Evolutionary conservation across 2,329 filamentous ascomycete genomes (phyloP).

Genomic region (Fusarium armeniacum): DNA sequence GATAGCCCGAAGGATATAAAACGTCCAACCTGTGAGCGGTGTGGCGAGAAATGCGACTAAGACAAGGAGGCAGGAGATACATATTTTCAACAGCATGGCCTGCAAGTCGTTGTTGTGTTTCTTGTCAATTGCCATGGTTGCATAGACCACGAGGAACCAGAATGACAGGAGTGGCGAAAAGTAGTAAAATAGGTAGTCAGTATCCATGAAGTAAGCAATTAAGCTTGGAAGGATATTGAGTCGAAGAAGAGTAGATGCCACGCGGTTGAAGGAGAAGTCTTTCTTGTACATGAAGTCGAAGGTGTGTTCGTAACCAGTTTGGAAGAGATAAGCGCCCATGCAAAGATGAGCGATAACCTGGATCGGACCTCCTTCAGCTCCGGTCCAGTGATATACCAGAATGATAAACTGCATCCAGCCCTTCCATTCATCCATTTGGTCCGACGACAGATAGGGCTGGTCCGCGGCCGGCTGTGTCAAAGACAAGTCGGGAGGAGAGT

Average conservation of each 20-base stretch:
- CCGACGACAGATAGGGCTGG: not conserved
- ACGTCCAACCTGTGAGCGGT: conserved; percentile 29
- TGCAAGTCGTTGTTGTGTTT: conserved; percentile 58
- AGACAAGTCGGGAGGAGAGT: not conserved
- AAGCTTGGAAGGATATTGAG: conserved; percentile 68
- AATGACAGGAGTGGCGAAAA: conserved; percentile 71
- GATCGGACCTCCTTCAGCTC: conserved; percentile 60
- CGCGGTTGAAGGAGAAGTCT: conserved; percentile 68
- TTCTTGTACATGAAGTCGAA: conserved; percentile 67
- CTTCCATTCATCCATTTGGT: conserved; percentile 74
- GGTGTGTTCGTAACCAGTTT: conserved; percentile 73
- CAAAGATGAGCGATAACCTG: conserved; percentile 68
- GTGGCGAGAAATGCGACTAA: conserved; percentile 39
- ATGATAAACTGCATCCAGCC: conserved; percentile 72
- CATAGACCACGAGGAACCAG: conserved; percentile 71
- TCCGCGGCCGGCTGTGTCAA: not conserved
- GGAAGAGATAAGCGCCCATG: conserved; percentile 71
- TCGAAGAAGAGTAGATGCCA: conserved; percentile 65
- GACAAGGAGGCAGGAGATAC: conserved; percentile 57
- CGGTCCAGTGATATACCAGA: conserved; percentile 69
- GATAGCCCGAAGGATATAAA: conserved; percentile 53
- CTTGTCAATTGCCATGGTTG: conserved; percentile 61
- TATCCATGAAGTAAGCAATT: conserved; percentile 68
- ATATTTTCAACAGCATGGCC: conserved; percentile 63
- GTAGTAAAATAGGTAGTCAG: conserved; percentile 65